Evolutionary conservation across 768 basidiomycete species (phyloP), one percentile per base, ranked within the genome.

Genomic region (Polyporus arcularius): DNA sequence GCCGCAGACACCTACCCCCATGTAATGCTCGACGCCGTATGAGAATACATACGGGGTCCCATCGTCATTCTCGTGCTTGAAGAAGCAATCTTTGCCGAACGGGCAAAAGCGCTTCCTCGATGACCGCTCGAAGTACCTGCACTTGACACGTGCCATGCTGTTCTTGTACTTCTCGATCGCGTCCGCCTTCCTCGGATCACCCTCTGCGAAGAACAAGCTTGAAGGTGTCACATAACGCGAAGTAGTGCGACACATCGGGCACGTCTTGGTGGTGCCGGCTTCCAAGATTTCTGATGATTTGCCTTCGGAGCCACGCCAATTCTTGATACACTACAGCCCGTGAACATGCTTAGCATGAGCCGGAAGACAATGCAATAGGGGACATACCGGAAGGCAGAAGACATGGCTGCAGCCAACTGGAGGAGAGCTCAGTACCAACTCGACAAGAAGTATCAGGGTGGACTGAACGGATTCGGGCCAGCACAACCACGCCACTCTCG

Each of bases 1-100:
- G 16, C 18, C 11, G 16, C 40, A 0, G 38, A 15, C 2, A 26
- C 60, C 30, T 35, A 68, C 68, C 54, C 53, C 53, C 41, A 65
- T 65, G 35, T 63, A 61, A 39, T 63, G 47, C 5, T 65, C 62
- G 10, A 61, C 68, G 14, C 89, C 89, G 43, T 82, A 73, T 41
- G 70, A 65, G 66, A 89, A 89, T 2, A 82, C 65, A 63, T 84
- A 78, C 0, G 78, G 77, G 9, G 88, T 83, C 11, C 90, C 91
- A 64, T 92, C 90, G 0, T 76, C 73, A 28, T 87, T 86, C 51
- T 75, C 65, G 68, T 94, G 91, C 65, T 84, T 81, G 69, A 92
- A 94, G 71, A 94, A 91, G 70, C 91, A 94, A 60, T 93, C 91
- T 50, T 78, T 78, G 45, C 91, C 91, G 65, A 90, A 94, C 0